Conservation (phyloP, 306 rosid species). For the barrel medic (Medicago truncatula) region DNA sequence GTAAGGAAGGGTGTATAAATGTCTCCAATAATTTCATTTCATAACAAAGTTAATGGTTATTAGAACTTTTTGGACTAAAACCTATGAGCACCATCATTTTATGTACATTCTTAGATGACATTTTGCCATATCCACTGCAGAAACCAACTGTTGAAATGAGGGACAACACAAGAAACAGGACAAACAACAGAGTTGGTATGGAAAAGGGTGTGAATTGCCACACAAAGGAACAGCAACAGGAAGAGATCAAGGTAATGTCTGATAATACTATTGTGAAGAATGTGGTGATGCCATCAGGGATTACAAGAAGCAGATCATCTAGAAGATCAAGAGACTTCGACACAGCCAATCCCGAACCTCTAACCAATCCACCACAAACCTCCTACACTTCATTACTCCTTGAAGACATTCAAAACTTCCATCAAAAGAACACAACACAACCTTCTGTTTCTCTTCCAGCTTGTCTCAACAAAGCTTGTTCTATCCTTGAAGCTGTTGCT, state of each 20-base stretch:
- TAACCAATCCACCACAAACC: slow-evolving; percentile 46
- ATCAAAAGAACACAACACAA: slow-evolving; percentile 64
- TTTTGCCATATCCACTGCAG: slow-evolving; percentile 46
- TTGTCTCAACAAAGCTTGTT: slow-evolving; percentile 89
- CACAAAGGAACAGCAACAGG: slow-evolving; percentile 52
- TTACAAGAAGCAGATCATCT: slow-evolving; percentile 81
- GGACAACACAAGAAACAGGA: slow-evolving; percentile 46
- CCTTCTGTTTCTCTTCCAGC: slow-evolving; percentile 74
- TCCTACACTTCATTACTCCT: slow-evolving; percentile 77
- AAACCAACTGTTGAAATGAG: slow-evolving; percentile 56
- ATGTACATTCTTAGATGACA: neutral
- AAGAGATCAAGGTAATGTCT: slow-evolving; percentile 43
- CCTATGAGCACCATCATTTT: neutral
- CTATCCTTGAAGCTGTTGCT: slow-evolving; percentile 95
- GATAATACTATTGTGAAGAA: slow-evolving; percentile 47
- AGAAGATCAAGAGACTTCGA: slow-evolving; percentile 89
- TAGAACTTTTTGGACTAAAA: neutral
- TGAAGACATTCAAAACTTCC: slow-evolving; percentile 89
- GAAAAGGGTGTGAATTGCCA: slow-evolving; percentile 50
- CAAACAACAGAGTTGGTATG: slow-evolving; percentile 41
- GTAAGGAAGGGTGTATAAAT: too few relatives aligned
- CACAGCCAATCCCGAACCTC: slow-evolving; percentile 58
- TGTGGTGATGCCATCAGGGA: slow-evolving; percentile 51
- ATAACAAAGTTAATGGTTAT: neutral
- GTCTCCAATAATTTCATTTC: too few relatives aligned